Evolutionary conservation across 176 grass and related monocot genomes (phyloP).

Genomic region (Hordeum marinum): DNA sequence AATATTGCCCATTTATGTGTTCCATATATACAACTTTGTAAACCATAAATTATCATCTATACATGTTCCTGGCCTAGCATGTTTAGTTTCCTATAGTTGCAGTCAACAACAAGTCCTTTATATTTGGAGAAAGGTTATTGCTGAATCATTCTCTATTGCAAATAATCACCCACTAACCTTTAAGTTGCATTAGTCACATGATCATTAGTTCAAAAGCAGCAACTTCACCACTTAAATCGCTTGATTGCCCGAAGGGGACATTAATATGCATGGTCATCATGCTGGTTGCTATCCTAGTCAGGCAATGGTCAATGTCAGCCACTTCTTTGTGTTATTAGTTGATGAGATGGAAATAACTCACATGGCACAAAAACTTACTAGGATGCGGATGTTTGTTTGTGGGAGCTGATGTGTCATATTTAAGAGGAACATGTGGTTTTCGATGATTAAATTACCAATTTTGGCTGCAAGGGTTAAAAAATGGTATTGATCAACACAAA

Average conservation of each 20-base stretch:
- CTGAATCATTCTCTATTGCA: not conserved
- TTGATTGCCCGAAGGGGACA: not conserved
- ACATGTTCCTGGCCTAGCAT: not conserved
- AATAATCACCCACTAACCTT: slow-evolving; percentile 3
- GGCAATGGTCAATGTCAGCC: not conserved
- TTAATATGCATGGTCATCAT: not conserved
- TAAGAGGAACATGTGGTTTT: not conserved
- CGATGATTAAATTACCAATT: not conserved
- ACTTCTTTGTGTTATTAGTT: too few relatives aligned
- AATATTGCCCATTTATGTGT: not conserved
- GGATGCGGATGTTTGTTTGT: not conserved
- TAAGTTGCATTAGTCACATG: not conserved
- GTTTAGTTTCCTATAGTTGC: not conserved
- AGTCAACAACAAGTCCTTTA: not conserved
- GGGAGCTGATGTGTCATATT: not conserved
- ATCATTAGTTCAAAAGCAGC: not conserved
- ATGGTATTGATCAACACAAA: not conserved
- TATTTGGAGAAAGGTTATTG: not conserved
- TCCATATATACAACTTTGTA: not conserved
- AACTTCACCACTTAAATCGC: not conserved
- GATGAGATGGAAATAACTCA: not conserved
- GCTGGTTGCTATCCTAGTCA: slow-evolving; percentile 1
- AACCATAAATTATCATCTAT: not conserved
- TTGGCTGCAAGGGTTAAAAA: not conserved
- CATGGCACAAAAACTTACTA: not conserved